Percentiles rank a stretch among this genome's conserved stretches.
phyloP scores from a whole-genome alignment of 805 yeast species.

The Monosporozyma servazzii region DNA sequence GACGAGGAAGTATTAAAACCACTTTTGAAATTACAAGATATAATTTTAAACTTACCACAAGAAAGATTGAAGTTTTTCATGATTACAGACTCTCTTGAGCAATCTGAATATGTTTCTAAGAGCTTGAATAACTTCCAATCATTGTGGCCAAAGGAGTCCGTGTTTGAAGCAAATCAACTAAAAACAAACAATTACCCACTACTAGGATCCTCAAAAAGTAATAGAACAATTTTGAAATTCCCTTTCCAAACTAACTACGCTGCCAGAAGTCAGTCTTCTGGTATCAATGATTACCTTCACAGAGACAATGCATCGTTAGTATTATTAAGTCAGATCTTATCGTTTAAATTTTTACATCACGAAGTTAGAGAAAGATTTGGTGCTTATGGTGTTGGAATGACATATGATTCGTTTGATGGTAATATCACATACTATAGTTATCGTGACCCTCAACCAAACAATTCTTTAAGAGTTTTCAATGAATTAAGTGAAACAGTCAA shows the following conservation, averaged over 20 bases:
- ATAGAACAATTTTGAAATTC: constrained; percentile 43
- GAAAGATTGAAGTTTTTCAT: constrained; percentile 42
- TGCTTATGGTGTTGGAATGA: constrained; percentile 95
- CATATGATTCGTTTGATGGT: constrained; percentile 75
- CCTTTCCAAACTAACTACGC: constrained; percentile 88
- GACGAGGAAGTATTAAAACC: constrained; percentile 56
- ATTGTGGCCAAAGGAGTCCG: background rate
- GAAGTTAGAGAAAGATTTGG: constrained; percentile 94
- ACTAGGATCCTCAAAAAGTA: background rate
- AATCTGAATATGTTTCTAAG: constrained; percentile 17
- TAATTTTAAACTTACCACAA: constrained; percentile 32
- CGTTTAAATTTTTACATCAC: constrained; percentile 76
- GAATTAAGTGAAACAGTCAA: constrained; percentile 43
- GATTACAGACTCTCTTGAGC: constrained; percentile 44
- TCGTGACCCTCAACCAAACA: constrained; percentile 82
- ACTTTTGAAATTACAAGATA: constrained; percentile 41
- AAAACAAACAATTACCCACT: constrained; percentile 6
- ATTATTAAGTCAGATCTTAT: constrained; percentile 67
- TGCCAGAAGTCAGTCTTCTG: constrained; percentile 50
- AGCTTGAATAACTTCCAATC: constrained; percentile 23
- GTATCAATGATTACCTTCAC: constrained; percentile 50
- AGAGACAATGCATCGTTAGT: constrained; percentile 81
- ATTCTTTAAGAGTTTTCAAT: constrained; percentile 54
- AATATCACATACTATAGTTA: constrained; percentile 76
- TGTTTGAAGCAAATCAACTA: background rate